Evolutionary conservation across 2,329 filamentous ascomycete genomes (phyloP).

Genomic region (Sphaerulina musiva): DNA sequence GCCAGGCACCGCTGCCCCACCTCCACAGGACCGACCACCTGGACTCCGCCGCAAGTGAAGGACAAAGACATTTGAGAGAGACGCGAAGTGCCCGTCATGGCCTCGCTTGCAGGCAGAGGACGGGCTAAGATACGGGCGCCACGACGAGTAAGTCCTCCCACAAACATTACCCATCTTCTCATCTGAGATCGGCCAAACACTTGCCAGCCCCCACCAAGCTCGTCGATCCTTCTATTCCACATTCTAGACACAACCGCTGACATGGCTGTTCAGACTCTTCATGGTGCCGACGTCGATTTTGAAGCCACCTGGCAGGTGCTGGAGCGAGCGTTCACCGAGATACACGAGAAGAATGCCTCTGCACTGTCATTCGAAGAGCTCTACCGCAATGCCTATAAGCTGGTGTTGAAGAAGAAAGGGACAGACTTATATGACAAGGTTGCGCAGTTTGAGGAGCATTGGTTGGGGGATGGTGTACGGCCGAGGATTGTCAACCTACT

Average conservation of each 20-base stretch:
- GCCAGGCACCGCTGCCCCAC: not conserved
- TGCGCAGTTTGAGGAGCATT: conserved; percentile 70
- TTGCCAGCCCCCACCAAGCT: conserved; percentile 35
- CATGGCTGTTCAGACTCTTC: conserved; percentile 45
- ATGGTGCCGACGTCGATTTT: conserved; percentile 65
- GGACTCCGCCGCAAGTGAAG: not conserved
- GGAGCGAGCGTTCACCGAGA: conserved; percentile 70
- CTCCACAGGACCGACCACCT: not conserved
- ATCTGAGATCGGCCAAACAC: not conserved
- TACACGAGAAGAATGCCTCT: conserved; percentile 87
- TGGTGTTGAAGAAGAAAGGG: conserved; percentile 83
- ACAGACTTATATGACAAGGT: conserved; percentile 74
- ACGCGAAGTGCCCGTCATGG: conserved; percentile 13
- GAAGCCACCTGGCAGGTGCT: conserved; percentile 78
- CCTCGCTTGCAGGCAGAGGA: conserved; percentile 49
- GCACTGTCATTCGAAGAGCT: conserved; percentile 89
- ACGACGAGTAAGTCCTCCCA: conserved; percentile 52
- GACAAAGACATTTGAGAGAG: not conserved
- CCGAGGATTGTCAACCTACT: conserved; percentile 64
- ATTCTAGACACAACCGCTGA: not conserved
- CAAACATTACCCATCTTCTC: conserved; percentile 8
- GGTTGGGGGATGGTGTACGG: conserved; percentile 70
- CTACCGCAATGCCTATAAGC: conserved; percentile 88
- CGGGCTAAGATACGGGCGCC: conserved; percentile 61
- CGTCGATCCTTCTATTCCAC: conserved; percentile 3